Base-by-base conservation (phyloP, 345 rosid species). In the Brassica juncea region DNA sequence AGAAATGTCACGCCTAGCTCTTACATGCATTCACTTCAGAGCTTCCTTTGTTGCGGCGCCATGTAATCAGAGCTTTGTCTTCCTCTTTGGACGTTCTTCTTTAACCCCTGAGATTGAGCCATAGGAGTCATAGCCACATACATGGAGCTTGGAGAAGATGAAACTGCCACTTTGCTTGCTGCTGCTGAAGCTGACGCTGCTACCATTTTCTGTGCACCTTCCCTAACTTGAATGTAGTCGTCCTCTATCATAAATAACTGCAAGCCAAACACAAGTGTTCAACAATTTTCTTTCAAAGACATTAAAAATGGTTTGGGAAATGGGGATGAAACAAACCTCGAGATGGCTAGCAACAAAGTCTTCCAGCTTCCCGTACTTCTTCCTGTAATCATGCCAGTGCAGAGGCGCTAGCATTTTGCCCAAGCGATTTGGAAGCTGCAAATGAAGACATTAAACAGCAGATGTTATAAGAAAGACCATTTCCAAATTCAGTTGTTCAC, bases 341-440 rank as follows among this genome's bases (percentile, higher is more conserved):
- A 89, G 87, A 74, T 91, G 97, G 81, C 88, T 82, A 34, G 87
- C 88, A 61, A 95, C 92, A 82, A 95, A 93, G 58, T 93, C 98
- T 30, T 91, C 99, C n/a, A 93, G 94, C 84, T 90, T 95, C 75
- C 98, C 98, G 9, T 86, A 95, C 83, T 84, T 88, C 75, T 84
- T 95, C 89, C 71, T 88, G 89, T 95, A 95, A 83, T 95, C 99
- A 65, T 95, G 94, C 99, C 99, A 95, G 74, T 87, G 98, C 32
- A 95, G 80, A 47, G 99, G 99, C 27, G 94, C 88, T 83, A 95
- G 94, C 99, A 95, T 95, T 84, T 95, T 95, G 3, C 97, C 98
- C 54, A 95, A 85, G 78, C 98, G 91, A 76, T 92, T 91, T 37
- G 92, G 94, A 28, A 95, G 91, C 99, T 93, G 91, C 73, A 70